These are phyloP conservation scores for Plasmodium knowlesi DNA, from an alignment of 169 alveolate species.

Conservation along the genomic window DNA sequence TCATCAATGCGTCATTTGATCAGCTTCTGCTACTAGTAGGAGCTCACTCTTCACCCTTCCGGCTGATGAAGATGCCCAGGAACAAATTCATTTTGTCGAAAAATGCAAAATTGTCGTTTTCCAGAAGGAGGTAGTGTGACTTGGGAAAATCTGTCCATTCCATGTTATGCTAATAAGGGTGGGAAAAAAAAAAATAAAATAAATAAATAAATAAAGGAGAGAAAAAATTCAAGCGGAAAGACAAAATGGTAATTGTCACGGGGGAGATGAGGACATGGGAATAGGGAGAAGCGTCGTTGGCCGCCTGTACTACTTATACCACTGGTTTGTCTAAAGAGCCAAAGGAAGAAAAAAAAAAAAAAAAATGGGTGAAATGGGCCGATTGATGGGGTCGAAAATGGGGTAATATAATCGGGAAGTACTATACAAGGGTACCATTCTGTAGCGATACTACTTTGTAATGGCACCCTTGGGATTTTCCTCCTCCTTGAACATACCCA, in stretches of 20 bases:
- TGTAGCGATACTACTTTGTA: neutral
- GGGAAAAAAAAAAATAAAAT: neutral
- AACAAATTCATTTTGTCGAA: slow-evolving; percentile 38
- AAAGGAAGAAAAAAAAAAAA: neutral
- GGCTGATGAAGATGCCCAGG: slow-evolving; percentile 1
- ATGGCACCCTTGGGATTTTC: neutral
- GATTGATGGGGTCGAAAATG: neutral
- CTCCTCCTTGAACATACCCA: slow-evolving; percentile 13
- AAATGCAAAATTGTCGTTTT: slow-evolving; percentile 33
- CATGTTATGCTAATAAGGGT: neutral
- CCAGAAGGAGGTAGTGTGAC: slow-evolving; percentile 27
- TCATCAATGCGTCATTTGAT: neutral
- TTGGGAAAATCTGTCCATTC: slow-evolving; percentile 16
- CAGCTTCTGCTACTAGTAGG: neutral
- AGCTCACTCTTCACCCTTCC: neutral
- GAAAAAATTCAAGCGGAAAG: neutral
- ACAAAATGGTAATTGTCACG: neutral
- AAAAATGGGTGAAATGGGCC: neutral
- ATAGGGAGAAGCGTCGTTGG: neutral
- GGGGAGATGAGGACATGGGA: neutral
- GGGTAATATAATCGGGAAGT: no score
- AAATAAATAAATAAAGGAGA: no score
- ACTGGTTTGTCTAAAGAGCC: neutral
- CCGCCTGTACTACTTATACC: neutral
- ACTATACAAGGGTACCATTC: no score